Base-by-base conservation (phyloP, 2,329 filamentous ascomycete species). In the Trichoderma guizhouense region DNA sequence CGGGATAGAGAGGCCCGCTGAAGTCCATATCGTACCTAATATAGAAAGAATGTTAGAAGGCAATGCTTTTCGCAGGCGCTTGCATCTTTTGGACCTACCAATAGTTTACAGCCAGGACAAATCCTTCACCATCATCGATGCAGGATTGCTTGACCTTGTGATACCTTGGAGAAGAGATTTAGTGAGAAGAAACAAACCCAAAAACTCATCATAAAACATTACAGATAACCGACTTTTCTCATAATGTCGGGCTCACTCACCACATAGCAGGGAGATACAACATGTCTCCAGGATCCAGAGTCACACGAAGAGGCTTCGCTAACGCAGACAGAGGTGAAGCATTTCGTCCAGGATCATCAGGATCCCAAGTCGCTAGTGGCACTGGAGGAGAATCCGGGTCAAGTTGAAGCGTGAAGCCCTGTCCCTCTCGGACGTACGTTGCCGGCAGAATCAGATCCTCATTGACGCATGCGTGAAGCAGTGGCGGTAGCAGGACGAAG, bases 41-140 rank as follows among this genome's bases (percentile, higher is more conserved):
- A 43, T 24, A 47, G 68, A 71, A 71, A 47, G 68, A 71, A 71
- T 21, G 55, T 34, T 34, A 63, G 67, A 62, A 47, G 9, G 28
- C 57, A 53, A 36, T 24, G 24, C 21, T 34, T 32, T 21, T 62
- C 28, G 28, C 15, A 53, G 21, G 60, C 28, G 36, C 26, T 39
- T 74, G 30, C 26, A 21, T 24, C 30, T 53, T 51, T n/a, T n/a
- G 68, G 14, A 76, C 83, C 78, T 60, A 91, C 91, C 93, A 96
- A 79, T 95, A 95, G 77, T 96, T 96, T 47, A 94, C 90, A 1
- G 93, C 92, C 70, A 92, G 89, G 55, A 92, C 93, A 36, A 95
- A 89, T 0, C 90, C 91, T 74, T 94, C 92, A 0, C 88, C 91
- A 69, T 92, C 91, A 1, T 88, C 83, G 0, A 85, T 86, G 74